Evolutionary conservation across 495 filamentous ascomycete genomes (phyloP).

Genomic region (Penicillium flavigenum): DNA sequence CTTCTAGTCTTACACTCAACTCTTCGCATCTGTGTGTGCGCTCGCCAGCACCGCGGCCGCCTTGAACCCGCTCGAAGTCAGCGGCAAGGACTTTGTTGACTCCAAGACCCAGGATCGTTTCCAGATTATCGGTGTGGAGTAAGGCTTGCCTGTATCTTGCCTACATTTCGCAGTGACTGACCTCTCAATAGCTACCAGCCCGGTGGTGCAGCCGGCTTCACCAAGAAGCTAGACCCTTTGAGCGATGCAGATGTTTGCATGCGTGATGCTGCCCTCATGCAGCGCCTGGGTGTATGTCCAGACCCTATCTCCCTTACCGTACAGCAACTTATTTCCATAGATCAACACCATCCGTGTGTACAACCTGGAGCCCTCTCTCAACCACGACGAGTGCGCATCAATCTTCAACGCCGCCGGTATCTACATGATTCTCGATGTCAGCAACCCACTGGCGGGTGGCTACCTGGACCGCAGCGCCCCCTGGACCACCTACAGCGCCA

Average conservation of each 20-base stretch:
- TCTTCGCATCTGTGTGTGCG: slow-evolving; percentile 43
- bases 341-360: slow-evolving; percentile 93
- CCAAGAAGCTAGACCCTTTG: slow-evolving; percentile 68
- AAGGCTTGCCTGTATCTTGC: slow-evolving; percentile 23
- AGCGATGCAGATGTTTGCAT: slow-evolving; percentile 73
- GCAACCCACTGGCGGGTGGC: slow-evolving; percentile 79
- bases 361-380: slow-evolving; percentile 78
- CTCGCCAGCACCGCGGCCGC: slow-evolving; percentile 58
- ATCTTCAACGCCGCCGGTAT: slow-evolving; percentile 89
- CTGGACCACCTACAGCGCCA: slow-evolving; percentile 63
- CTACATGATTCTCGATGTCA: slow-evolving; percentile 77
- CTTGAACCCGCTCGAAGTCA: slow-evolving; percentile 68
- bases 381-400: slow-evolving; percentile 85
- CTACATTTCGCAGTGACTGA: slow-evolving; percentile 15
- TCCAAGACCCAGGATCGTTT: slow-evolving; percentile 73
- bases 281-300: slow-evolving; percentile 62
- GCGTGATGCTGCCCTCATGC: slow-evolving; percentile 90
- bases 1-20: slow-evolving; percentile 33
- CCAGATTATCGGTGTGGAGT: slow-evolving; percentile 86
- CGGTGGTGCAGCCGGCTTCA: slow-evolving; percentile 80
- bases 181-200: slow-evolving; percentile 70
- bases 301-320: background rate
- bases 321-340: slow-evolving; percentile 30
- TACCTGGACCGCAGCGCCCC: slow-evolving; percentile 71
- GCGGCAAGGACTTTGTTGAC: slow-evolving; percentile 82